Evolutionary conservation across 495 filamentous ascomycete species (phyloP).

Genomic region (Astrothelium subdiscretum): DNA sequence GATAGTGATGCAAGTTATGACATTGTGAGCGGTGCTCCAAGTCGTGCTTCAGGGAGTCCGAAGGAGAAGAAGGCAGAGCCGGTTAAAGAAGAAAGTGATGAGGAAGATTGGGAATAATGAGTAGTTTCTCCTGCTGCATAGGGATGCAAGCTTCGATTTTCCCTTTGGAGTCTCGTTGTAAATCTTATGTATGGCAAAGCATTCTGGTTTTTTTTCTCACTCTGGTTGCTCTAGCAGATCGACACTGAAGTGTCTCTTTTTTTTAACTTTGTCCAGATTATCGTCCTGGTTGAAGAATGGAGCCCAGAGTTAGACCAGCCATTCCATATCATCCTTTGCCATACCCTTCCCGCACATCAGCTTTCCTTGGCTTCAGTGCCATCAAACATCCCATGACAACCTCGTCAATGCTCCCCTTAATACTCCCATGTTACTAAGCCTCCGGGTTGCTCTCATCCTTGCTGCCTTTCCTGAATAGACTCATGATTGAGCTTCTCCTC

Average conservation of each 20-base stretch:
- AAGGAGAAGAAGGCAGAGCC: conserved; percentile 46
- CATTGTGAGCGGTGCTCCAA: conserved; percentile 75
- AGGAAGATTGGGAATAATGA: conserved; percentile 74
- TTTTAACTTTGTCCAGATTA: not conserved
- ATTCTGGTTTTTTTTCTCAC: not conserved
- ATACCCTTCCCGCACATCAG: not conserved
- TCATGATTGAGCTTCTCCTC: conserved; percentile 7
- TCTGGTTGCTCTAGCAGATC: too few species aligned
- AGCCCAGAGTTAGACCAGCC: not conserved
- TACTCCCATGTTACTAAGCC: not conserved
- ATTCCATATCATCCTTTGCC: not conserved
- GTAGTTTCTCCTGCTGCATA: not conserved
- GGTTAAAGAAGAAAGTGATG: conserved; percentile 46
- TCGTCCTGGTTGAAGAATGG: not conserved
- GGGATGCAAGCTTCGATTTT: too few species aligned
- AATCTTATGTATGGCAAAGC: not conserved
- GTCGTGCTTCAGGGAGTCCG: conserved; percentile 65
- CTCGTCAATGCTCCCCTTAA: not conserved
- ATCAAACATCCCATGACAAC: not conserved
- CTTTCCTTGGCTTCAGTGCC: not conserved
- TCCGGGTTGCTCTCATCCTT: not conserved
- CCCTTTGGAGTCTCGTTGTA: not conserved
- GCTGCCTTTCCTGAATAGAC: not conserved
- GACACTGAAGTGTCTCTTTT: too few species aligned
- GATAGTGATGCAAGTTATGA: conserved; percentile 93